Conservation (phyloP, 2,329 filamentous ascomycete species). For the Cercospora sojina region DNA sequence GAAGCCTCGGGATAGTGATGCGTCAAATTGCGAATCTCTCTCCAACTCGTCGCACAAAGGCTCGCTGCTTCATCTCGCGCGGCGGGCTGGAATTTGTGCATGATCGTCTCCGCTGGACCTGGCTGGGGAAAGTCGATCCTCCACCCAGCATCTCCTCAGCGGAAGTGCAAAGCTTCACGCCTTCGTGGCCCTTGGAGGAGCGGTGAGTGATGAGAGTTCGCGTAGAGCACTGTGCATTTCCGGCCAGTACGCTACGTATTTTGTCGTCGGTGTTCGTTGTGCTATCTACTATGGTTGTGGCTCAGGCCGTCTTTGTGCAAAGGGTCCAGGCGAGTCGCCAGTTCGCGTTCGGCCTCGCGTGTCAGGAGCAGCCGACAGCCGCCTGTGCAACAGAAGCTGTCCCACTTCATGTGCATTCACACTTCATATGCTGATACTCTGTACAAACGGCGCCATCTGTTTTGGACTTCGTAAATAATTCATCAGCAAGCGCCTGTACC, state of each 20-base stretch:
- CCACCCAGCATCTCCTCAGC: neutral
- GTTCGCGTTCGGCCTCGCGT: neutral
- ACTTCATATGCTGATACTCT: neutral
- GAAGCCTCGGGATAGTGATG: neutral
- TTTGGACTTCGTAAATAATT: neutral
- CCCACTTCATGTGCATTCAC: neutral
- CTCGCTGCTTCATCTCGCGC: neutral
- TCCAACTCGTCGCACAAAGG: slow-evolving; percentile 1
- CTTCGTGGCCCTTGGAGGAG: neutral
- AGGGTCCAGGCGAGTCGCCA: slow-evolving; percentile 16
- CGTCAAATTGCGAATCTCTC: slow-evolving; percentile 3
- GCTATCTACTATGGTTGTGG: neutral
- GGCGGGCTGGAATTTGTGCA: neutral
- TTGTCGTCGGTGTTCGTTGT: neutral
- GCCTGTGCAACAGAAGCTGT: slow-evolving; percentile 8
- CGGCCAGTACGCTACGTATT: neutral
- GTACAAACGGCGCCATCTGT: neutral
- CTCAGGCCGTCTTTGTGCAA: neutral
- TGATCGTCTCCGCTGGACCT: neutral
- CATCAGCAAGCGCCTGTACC: neutral
- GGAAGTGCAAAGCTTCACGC: neutral
- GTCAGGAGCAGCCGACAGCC: slow-evolving; percentile 14
- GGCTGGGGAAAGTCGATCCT: neutral
- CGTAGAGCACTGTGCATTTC: neutral
- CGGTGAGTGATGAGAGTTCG: neutral